Evolutionary conservation across 208 protist genomes (phyloP), one percentile per base, ranked within the genome.

Genomic region (Trypanosoma scelopori): DNA sequence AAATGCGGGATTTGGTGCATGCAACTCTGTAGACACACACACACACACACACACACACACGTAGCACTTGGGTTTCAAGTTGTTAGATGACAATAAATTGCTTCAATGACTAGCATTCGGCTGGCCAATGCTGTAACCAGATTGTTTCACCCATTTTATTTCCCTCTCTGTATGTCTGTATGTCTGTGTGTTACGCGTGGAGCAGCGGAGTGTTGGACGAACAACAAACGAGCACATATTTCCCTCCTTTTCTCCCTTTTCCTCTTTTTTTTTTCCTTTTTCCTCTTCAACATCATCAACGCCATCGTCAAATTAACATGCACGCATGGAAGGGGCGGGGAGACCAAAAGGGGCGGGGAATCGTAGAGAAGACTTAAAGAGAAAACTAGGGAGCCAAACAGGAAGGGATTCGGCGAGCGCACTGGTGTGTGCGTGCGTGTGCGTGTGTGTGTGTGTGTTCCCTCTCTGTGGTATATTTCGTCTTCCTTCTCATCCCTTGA

Each of bases 251-350:
- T n/a, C n/a, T n/a, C n/a, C n/a, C n/a, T 52, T 43, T 42, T 47
- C 56, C 51, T 74, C 48, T 69, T 55, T 74, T 57, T 47, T 55
- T 61, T 69, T 60, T 43, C 60, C 22, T 61, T 56, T 56, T 41
- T 74, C 46, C 42, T 51, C n/a, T 55, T 60, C 45, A 16, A 53
- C 9, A 9, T 9, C 32, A 37, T 60, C 45, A 16, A 53, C 9
- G 32, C 32, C 32, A 37, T 37, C 32, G 32, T 37, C 9, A 9
- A 37, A 37, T 37, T 11, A 3, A 37, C 32, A 9, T 9, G 32
- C n/a, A n/a, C n/a, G 32, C 32, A 37, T 9, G 32, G 9, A 37
- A 37, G 32, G 32, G 3, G 32, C 3, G 32, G 32, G 32, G 32
- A 3, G 32, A 37, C 32, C 32, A 37, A n/a, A n/a, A 9, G 32